Evolutionary conservation across 768 basidiomycete genomes (phyloP).

Genomic region (Boletellus ananiceps): DNA sequence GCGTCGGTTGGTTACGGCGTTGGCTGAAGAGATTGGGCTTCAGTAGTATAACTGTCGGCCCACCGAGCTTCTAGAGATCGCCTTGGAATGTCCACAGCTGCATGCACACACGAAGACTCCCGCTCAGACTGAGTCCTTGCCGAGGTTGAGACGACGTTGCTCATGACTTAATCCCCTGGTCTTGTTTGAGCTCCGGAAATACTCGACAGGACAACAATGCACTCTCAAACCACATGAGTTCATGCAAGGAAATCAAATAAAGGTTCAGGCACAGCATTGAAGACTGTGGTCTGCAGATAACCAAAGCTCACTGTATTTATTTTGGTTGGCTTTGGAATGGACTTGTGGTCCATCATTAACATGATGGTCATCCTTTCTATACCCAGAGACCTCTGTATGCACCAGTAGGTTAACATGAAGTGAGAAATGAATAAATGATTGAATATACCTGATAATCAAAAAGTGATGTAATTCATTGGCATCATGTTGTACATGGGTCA

Average conservation of each 20-base stretch:
- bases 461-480: conserved; percentile 13
- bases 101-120: too few species aligned
- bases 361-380: conserved; percentile 34
- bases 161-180: too few species aligned
- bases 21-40: conserved; percentile 29
- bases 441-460: conserved; percentile 19
- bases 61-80: conserved; percentile 17
- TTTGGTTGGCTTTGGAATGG: too few species aligned
- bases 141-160: too few species aligned
- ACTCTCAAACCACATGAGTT: neutral
- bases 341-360: too few species aligned
- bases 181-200: too few species aligned
- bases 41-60: conserved; percentile 25
- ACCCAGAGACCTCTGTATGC: conserved; percentile 35
- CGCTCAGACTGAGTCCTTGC: too few species aligned
- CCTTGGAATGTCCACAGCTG: neutral
- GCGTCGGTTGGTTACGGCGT: conserved; percentile 29
- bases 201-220: neutral
- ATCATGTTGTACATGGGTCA: conserved; percentile 14
- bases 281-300: too few species aligned
- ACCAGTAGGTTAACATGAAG: neutral
- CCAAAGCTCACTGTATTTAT: too few species aligned
- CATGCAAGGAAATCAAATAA: too few species aligned
- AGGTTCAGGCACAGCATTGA: too few species aligned
- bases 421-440: neutral